Percentiles rank a stretch among this genome's conserved stretches.
Evolutionary conservation across 1,284 basidiomycete species (phyloP).

Genomic region (Ustilago lituana): DNA sequence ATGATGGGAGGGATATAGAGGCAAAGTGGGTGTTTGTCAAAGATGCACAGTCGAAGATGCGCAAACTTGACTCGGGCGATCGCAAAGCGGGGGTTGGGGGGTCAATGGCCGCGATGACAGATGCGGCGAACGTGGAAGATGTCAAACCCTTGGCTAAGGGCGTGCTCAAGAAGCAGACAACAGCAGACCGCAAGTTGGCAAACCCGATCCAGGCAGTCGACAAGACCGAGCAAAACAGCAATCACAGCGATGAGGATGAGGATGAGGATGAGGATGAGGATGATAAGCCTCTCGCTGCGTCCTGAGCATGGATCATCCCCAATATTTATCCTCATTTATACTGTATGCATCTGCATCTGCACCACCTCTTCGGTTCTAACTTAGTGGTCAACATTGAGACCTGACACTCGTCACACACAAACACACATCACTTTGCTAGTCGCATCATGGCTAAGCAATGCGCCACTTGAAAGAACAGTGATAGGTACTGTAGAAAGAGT

Average conservation of each 20-base stretch:
- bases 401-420: too few relatives aligned
- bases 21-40: slow-evolving; percentile 61
- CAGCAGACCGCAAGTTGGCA: slow-evolving; percentile 19
- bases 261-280: slow-evolving; percentile 13
- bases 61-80: slow-evolving; percentile 54
- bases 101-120: slow-evolving; percentile 47
- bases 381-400: too few relatives aligned
- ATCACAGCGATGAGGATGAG: slow-evolving; percentile 26
- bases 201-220: slow-evolving; percentile 36
- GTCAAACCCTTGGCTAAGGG: slow-evolving; percentile 29
- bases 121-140: slow-evolving; percentile 26
- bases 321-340: too few relatives aligned
- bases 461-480: too few relatives aligned
- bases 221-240: slow-evolving; percentile 27
- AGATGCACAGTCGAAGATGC: slow-evolving; percentile 59
- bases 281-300: slow-evolving; percentile 44
- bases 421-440: too few relatives aligned
- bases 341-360: too few relatives aligned
- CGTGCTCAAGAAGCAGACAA: slow-evolving; percentile 34
- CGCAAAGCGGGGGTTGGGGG: slow-evolving; percentile 41
- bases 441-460: too few relatives aligned
- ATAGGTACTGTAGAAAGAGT: too few relatives aligned
- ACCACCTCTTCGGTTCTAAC: too few relatives aligned
- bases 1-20: slow-evolving; percentile 53
- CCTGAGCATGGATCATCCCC: neutral